Percentiles rank a stretch among this genome's conserved stretches.
Evolutionary conservation across 2,329 filamentous ascomycete species (phyloP).

Genomic region (Exophiala dermatitidis): DNA sequence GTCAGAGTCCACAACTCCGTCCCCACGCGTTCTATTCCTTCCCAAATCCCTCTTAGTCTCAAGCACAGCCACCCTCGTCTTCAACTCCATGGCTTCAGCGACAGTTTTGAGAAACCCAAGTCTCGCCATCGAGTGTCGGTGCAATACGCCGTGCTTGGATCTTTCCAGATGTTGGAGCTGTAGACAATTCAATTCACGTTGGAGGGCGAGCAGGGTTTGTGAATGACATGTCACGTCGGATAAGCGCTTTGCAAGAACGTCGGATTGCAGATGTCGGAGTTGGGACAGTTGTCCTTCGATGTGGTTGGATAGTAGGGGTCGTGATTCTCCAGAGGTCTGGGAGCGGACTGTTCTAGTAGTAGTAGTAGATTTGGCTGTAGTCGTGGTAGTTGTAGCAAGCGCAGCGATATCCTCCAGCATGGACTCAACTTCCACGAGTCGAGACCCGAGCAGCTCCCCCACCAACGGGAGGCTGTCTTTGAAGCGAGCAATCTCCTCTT

Average conservation of each 20-base stretch:
- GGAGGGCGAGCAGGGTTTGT: conserved; percentile 5
- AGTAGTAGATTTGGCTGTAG: not conserved
- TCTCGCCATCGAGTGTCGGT: conserved; percentile 13
- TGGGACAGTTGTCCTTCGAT: conserved; percentile 2
- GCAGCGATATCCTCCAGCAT: not conserved
- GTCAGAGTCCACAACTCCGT: too few species aligned
- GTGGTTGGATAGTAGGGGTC: not conserved
- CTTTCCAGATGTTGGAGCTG: conserved; percentile 20
- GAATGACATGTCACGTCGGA: conserved; percentile 3
- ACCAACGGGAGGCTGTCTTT: conserved; percentile 6
- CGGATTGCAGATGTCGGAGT: conserved; percentile 4
- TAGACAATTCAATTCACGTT: conserved; percentile 6
- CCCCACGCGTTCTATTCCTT: conserved; percentile 27
- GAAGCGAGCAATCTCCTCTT: conserved; percentile 9
- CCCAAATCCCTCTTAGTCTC: conserved; percentile 33
- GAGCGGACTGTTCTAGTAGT: too few species aligned
- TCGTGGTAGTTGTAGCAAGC: not conserved
- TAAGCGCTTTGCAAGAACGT: conserved; percentile 2
- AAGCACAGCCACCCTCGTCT: conserved; percentile 16
- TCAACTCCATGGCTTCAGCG: conserved; percentile 21
- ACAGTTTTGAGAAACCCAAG: conserved; percentile 19
- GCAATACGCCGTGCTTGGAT: conserved; percentile 21
- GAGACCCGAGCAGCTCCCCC: not conserved
- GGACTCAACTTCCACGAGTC: conserved; percentile 6
- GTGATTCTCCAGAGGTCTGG: not conserved